Percentiles rank a stretch among this genome's conserved stretches.
Conservation (phyloP, 352 stramenopile genomes). For the Phytophthora cryptogea region DNA sequence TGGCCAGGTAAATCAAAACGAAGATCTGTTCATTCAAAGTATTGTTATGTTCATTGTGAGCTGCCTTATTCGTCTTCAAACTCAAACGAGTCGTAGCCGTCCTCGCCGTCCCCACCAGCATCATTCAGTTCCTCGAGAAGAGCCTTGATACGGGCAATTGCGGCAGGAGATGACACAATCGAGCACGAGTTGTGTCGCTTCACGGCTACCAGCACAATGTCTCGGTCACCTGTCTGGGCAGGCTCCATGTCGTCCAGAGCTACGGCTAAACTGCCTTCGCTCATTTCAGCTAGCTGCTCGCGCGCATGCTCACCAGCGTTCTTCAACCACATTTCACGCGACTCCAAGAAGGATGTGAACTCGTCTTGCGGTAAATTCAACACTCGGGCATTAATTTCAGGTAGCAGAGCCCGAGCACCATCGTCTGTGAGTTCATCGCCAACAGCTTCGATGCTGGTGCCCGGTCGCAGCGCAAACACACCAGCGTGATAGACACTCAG, state of each 20-base stretch:
- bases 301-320: conserved; percentile 64
- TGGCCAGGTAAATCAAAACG: conserved; percentile 6
- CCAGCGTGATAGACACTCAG: conserved; percentile 70
- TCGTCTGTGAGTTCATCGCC: conserved; percentile 68
- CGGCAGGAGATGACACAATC: conserved; percentile 57
- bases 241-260: conserved; percentile 85
- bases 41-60: conserved; percentile 1
- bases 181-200: conserved; percentile 85
- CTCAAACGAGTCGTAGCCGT: conserved; percentile 83
- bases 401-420: conserved; percentile 61
- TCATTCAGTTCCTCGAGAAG: conserved; percentile 74
- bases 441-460: conserved; percentile 26
- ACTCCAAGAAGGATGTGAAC: conserved; percentile 64
- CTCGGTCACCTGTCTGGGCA: conserved; percentile 70
- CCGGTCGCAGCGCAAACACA: conserved; percentile 49
- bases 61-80: conserved; percentile 55
- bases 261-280: conserved; percentile 66
- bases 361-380: conserved; percentile 65
- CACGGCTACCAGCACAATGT: conserved; percentile 57
- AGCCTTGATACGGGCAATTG: conserved; percentile 72
- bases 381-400: conserved; percentile 52
- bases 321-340: conserved; percentile 80
- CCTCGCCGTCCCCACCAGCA: conserved; percentile 50
- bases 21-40: conserved; percentile 15
- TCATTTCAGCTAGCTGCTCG: conserved; percentile 51